Base-by-base conservation (phyloP, 495 filamentous ascomycete species). In the Aspergillus haitiensis region DNA sequence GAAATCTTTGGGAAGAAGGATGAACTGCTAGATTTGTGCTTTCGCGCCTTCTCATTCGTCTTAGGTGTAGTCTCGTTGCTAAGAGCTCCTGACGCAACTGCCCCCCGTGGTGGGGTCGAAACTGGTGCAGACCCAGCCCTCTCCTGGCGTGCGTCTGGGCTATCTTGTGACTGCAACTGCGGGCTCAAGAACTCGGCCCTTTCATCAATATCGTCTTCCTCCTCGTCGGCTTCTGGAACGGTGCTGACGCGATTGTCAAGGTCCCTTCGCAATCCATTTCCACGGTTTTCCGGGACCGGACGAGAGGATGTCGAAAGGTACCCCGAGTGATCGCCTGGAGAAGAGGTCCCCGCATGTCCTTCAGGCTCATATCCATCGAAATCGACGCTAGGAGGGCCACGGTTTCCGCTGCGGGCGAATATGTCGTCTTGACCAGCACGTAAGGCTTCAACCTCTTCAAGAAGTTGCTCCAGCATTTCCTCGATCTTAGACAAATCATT, bases 1-100 rank as follows among this genome's bases (percentile, higher is more conserved):
- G 95, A 98, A 59, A 97, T 90, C 73, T 93, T 96, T 27, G 92
- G 90, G 75, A 92, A 94, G 70, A 96, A 87, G 5, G 91, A 94
- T 12, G 92, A 93, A 65, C 84, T 87, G 72, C 84, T 90, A 10
- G 91, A 94, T 72, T 96, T 95, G 73, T 96, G 92, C 76, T 97
- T 97, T 65, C 88, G 86, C 58, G 84, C 81, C 72, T 93, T 92
- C 33, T 90, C 89, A 7, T 84, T 85, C 53, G 78, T 74, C 62
- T 84, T 84, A 34, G 91, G 91, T 0, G 91, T 93, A 52, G 91
- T 88, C 64, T 94, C 91, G 52, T 82, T 83, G 72, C 86, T 90
- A 16, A 82, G 79, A 16, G 80, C 78, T 21, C 81, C 78, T 5
- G 78, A 75, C 59, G 83, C 81, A 60, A 82, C 73, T 33, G 80